A percentile compares a stretch with the other conserved stretches of the same genome.
These are phyloP conservation scores for Myxozyma geophila DNA, from an alignment of 805 yeast genomes.

Conservation along the genomic window DNA sequence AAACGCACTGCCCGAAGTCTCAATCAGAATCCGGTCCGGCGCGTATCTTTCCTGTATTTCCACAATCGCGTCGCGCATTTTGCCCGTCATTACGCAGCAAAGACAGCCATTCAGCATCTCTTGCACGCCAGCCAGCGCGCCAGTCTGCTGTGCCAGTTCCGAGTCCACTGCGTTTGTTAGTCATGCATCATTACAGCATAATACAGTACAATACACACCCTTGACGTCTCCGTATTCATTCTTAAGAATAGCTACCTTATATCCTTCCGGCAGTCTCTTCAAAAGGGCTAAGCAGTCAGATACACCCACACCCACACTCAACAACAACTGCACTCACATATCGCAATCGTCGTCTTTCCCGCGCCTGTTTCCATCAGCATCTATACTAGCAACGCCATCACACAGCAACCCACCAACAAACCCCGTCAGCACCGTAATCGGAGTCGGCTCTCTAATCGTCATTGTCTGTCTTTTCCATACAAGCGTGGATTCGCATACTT, in stretches of 20 bases:
- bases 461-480: conserved; percentile 3
- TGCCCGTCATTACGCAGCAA: conserved; percentile 38
- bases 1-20: conserved; percentile 38
- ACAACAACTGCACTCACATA: conserved; percentile 20
- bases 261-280: conserved; percentile 31
- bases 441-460: conserved; percentile 31
- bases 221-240: conserved; percentile 38
- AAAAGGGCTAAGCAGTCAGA: conserved; percentile 20
- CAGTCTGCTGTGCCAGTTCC: conserved; percentile 29
- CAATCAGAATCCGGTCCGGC: conserved; percentile 37
- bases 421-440: conserved; percentile 37
- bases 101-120: conserved; percentile 38
- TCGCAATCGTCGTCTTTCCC: conserved; percentile 36
- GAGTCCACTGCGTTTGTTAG: conserved; percentile 29
- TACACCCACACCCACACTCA: neutral
- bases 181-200: too few species aligned
- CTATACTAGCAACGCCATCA: neutral
- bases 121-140: conserved; percentile 34
- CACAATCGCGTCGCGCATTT: conserved; percentile 34
- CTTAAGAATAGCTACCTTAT: conserved; percentile 35
- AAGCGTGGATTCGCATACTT: too few species aligned
- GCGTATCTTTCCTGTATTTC: conserved; percentile 30
- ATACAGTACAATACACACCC: conserved; percentile 9
- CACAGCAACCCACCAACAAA: conserved; percentile 27
- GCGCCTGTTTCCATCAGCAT: conserved; percentile 26